phyloP scores from a whole-genome alignment of 176 grass and related monocot genomes.

The Oryza coarctata region DNA sequence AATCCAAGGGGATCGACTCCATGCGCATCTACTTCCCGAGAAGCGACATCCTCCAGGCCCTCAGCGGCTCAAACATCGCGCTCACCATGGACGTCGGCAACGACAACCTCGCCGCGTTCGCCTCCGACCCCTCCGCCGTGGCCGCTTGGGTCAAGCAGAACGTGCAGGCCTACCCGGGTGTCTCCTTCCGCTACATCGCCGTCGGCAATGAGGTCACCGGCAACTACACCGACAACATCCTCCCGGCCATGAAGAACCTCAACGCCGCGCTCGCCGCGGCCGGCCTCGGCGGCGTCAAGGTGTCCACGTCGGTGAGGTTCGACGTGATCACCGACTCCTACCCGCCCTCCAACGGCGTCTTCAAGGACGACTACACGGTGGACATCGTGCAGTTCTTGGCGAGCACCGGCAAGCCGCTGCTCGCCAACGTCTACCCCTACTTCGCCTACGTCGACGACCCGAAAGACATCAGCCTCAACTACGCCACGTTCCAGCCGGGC shows the following conservation, averaged over 20 bases:
- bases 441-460: constrained; percentile 33
- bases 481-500: constrained; percentile 45
- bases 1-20: constrained; percentile 8
- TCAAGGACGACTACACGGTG: constrained; percentile 11
- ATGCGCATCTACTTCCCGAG: constrained; percentile 56
- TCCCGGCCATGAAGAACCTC: constrained; percentile 67
- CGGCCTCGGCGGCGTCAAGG: constrained; percentile 42
- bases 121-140: constrained; percentile 24
- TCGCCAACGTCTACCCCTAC: constrained; percentile 67
- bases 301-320: constrained; percentile 44
- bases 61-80: constrained; percentile 36
- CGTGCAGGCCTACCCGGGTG: constrained; percentile 29
- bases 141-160: constrained; percentile 43
- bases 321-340: constrained; percentile 16
- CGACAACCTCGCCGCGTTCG: constrained; percentile 22
- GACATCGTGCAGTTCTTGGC: constrained; percentile 39
- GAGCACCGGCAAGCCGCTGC: constrained; percentile 43
- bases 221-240: constrained; percentile 7
- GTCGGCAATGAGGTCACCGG: constrained; percentile 61
- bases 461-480: constrained; percentile 13
- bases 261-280: constrained; percentile 31
- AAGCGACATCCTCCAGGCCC: constrained; percentile 29
- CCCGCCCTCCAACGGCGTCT: constrained; percentile 44
- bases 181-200: constrained; percentile 48
- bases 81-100: constrained; percentile 46